These are phyloP conservation scores for Collariella sp. DNA, from an alignment of 495 filamentous ascomycete species.

Conservation along the genomic window DNA sequence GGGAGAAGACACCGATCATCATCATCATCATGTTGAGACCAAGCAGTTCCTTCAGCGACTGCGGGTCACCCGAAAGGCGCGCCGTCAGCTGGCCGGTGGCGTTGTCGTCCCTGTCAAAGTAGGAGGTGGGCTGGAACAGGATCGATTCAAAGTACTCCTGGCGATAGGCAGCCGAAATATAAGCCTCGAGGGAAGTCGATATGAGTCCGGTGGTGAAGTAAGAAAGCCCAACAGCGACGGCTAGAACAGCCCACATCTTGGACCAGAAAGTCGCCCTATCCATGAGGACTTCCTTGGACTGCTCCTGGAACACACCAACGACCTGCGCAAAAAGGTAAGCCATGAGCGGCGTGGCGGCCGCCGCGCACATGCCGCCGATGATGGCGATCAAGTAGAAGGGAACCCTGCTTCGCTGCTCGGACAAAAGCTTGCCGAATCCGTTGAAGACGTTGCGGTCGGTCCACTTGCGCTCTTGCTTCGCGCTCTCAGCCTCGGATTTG, in stretches of 20 bases:
- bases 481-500: constrained; percentile 21
- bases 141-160: constrained; percentile 52
- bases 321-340: constrained; percentile 41
- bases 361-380: constrained; percentile 32
- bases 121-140: constrained; percentile 48
- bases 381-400: constrained; percentile 31
- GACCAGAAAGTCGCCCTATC: constrained; percentile 37
- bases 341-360: constrained; percentile 31
- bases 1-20: constrained; percentile 40
- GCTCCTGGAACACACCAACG: constrained; percentile 32
- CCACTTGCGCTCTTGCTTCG: constrained; percentile 21
- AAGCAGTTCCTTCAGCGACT: constrained; percentile 54
- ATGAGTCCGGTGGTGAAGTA: constrained; percentile 33
- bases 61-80: constrained; percentile 50
- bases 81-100: constrained; percentile 54
- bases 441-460: constrained; percentile 32
- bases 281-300: constrained; percentile 14
- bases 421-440: constrained; percentile 42
- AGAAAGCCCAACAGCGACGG: constrained; percentile 29
- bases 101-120: constrained; percentile 57
- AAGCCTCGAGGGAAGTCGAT: constrained; percentile 30
- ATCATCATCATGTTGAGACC: constrained; percentile 48
- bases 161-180: constrained; percentile 43
- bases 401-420: constrained; percentile 34
- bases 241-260: constrained; percentile 41